Evolutionary conservation across 352 stramenopile species (phyloP), one percentile per base, ranked within the genome.

Genomic region (Phytopythium cucurbitacearum): DNA sequence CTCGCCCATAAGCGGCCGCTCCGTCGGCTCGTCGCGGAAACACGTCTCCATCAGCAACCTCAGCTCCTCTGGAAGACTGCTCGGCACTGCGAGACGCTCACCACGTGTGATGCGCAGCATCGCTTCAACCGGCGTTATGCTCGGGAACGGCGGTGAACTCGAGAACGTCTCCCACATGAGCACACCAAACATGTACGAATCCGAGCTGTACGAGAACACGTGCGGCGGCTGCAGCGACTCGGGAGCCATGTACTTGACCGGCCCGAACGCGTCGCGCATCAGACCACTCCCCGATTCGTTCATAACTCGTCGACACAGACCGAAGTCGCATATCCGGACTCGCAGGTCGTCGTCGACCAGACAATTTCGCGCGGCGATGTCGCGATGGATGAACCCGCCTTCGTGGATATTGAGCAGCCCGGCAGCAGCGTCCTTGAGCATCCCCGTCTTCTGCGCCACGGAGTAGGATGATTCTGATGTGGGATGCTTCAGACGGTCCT

Each of bases 101-200:
- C 82, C 82, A 39, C 70, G 59, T 8, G 89, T 55, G 13, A 92
- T 73, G 10, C 69, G 65, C 60, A 86, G 74, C 63, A 85, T 82
- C 2, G 79, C 81, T 53, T 89, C 67, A 5, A 85, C 59, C 7
- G 78, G 69, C 36, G 81, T 76, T 40, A 88, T 64, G 11, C 56
- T 59, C 7, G 74, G 64, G 50, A 88, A 90, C 44, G 82, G 82
- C 9, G 65, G 53, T 2, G 63, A 72, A 38, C 63, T 73, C 0
- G 69, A 86, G 53, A 73, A 90, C 8, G 79, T 89, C 54, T 93
- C 82, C 76, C 78, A 93, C 78, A 91, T 89, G 15, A 93, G 62
- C 38, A 93, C 80, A 42, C 82, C 82, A 65, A 91, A 93, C 76
- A 89, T 88, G 64, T 85, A 93, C 57, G 80, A 69, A 50, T 93